Evolutionary conservation across 345 rosid genomes (phyloP).

Genomic region (Tarenaya hassleriana): DNA sequence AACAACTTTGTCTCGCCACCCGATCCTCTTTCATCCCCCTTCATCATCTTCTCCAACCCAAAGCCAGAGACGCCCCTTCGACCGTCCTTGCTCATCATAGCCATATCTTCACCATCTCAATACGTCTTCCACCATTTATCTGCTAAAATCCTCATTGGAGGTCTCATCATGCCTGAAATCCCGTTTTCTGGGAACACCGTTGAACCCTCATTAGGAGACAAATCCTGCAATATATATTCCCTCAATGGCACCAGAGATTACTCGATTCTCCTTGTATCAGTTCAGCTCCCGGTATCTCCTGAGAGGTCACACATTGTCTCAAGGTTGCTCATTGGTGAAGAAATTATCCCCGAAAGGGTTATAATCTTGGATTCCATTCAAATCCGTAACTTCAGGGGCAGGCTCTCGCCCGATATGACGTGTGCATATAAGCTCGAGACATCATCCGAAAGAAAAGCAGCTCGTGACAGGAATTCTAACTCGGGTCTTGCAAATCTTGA

Average conservation of each 20-base stretch:
- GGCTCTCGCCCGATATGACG: conserved; percentile 66
- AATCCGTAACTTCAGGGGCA: conserved; percentile 74
- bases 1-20: conserved; percentile 62
- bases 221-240: conserved; percentile 72
- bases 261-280: conserved; percentile 42
- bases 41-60: conserved; percentile 53
- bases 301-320: too few species aligned
- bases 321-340: conserved; percentile 48
- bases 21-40: conserved; percentile 59
- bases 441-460: conserved; percentile 43
- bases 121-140: conserved; percentile 45
- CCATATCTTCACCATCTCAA: conserved; percentile 67
- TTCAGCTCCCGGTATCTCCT: conserved; percentile 58
- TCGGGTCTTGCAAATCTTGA: conserved; percentile 45
- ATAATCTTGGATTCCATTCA: conserved; percentile 69
- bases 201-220: conserved; percentile 66
- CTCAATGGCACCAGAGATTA: conserved; percentile 30
- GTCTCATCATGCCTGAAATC: conserved; percentile 72
- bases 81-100: conserved; percentile 64
- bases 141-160: conserved; percentile 62
- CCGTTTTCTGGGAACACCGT: conserved; percentile 55
- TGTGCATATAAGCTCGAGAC: conserved; percentile 81
- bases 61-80: conserved; percentile 47
- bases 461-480: conserved; percentile 19
- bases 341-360: conserved; percentile 62